These are phyloP conservation scores for Pichia paraexigua DNA, from an alignment of 805 yeast genomes.

Conservation along the genomic window DNA sequence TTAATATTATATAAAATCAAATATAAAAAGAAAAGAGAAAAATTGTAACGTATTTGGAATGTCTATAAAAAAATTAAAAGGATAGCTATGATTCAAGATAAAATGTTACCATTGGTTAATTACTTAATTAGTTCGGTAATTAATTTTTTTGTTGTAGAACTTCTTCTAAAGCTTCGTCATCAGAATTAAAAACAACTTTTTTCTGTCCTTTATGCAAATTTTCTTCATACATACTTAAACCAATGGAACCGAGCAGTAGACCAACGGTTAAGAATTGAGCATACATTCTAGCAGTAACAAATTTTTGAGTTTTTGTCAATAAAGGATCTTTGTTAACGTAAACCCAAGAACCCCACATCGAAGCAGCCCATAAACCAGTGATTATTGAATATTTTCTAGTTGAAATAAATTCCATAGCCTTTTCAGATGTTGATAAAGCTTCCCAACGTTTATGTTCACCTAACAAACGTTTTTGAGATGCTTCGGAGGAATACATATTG, in stretches of 20 bases:
- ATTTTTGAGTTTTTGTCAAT: slow-evolving; percentile 70
- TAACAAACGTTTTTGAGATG: slow-evolving; percentile 31
- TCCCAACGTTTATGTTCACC: slow-evolving; percentile 49
- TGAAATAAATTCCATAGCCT: slow-evolving; percentile 39
- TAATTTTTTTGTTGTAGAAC: slow-evolving; percentile 9
- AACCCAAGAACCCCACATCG: slow-evolving; percentile 74
- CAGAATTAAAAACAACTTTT: slow-evolving; percentile 5
- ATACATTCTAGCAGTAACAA: slow-evolving; percentile 85
- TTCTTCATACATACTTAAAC: slow-evolving; percentile 56
- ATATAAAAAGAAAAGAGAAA: neutral
- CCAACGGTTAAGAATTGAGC: slow-evolving; percentile 78
- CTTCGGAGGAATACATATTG: slow-evolving; percentile 45
- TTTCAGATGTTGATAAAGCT: slow-evolving; percentile 39
- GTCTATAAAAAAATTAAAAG: neutral
- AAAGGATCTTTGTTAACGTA: slow-evolving; percentile 63
- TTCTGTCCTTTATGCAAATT: slow-evolving; percentile 22
- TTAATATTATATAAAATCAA: neutral
- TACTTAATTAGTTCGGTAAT: neutral
- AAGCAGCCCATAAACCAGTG: slow-evolving; percentile 70
- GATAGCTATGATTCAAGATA: too few species aligned
- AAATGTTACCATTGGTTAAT: too few species aligned
- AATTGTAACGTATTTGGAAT: neutral
- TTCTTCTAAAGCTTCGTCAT: slow-evolving; percentile 12
- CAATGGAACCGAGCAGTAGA: slow-evolving; percentile 60
- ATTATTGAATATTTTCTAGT: slow-evolving; percentile 60